phyloP scores from a whole-genome alignment of 164 flowering plant genomes.

The Dillenia suffruticosa region DNA sequence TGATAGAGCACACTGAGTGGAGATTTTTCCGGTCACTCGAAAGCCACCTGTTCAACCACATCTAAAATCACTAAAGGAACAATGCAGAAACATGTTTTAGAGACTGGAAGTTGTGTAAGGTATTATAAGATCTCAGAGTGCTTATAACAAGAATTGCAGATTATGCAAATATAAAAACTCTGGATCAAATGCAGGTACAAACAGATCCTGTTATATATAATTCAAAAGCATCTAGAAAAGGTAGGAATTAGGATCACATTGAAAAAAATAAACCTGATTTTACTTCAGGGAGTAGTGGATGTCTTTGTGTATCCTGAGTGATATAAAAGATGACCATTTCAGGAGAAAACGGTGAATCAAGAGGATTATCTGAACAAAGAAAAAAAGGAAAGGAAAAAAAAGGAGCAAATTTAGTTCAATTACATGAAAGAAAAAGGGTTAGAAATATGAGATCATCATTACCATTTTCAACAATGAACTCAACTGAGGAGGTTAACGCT shows the following conservation, averaged over 20 bases:
- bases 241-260: constrained; percentile 1
- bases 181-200: too few species aligned
- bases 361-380: constrained; percentile 47
- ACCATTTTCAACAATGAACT: constrained; percentile 81
- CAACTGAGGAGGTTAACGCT: constrained; percentile 67
- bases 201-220: too few species aligned
- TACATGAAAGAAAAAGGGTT: neutral
- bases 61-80: neutral
- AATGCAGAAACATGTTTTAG: too few species aligned
- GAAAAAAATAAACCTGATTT: constrained; percentile 47
- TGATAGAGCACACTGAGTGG: constrained; percentile 57
- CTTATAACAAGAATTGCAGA: too few species aligned
- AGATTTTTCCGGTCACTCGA: constrained; percentile 66
- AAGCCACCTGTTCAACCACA: constrained; percentile 62
- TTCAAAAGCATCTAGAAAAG: neutral
- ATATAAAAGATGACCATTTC: constrained; percentile 82
- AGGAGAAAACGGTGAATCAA: constrained; percentile 51
- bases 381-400: constrained; percentile 1
- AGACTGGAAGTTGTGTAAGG: too few species aligned
- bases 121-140: too few species aligned
- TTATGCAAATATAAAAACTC: too few species aligned
- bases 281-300: constrained; percentile 75
- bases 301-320: constrained; percentile 91
- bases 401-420: neutral
- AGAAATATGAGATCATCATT: constrained; percentile 36